Evolutionary conservation across 768 basidiomycete genomes (phyloP).

Genomic region (Termitomyces sp.): DNA sequence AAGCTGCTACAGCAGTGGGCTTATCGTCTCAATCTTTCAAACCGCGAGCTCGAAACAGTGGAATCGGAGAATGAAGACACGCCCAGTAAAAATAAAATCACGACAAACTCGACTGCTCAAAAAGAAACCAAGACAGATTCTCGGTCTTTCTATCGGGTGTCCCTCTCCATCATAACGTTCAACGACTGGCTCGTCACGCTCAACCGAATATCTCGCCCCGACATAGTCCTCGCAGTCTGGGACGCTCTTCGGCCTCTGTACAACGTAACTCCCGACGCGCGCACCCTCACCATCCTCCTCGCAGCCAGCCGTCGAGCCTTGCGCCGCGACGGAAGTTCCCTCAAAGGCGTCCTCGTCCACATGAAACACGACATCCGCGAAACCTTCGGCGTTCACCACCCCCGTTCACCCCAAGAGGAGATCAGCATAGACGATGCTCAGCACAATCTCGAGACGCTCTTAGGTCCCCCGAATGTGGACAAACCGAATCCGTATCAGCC

Average conservation of each 20-base stretch:
- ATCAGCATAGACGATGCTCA: neutral
- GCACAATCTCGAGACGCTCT: neutral
- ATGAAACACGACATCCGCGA: constrained; percentile 18
- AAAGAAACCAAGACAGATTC: neutral
- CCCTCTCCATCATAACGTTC: constrained; percentile 14
- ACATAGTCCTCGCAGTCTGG: constrained; percentile 65
- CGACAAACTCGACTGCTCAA: neutral
- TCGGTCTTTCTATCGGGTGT: neutral
- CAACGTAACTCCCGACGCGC: constrained; percentile 47
- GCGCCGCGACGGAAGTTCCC: constrained; percentile 44
- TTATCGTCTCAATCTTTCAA: constrained; percentile 3
- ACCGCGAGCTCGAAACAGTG: constrained; percentile 22
- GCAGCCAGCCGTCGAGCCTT: constrained; percentile 53
- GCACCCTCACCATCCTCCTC: constrained; percentile 58
- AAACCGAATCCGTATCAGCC: constrained; percentile 14
- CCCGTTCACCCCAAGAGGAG: neutral
- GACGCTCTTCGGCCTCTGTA: constrained; percentile 61
- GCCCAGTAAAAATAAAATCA: neutral
- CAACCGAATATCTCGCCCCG: constrained; percentile 50
- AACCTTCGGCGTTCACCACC: neutral
- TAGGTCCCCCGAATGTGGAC: neutral
- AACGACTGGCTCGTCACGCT: constrained; percentile 49
- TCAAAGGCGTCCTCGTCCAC: constrained; percentile 46
- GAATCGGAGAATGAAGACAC: neutral
- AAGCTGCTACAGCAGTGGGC: constrained; percentile 5